Percentiles rank a stretch among this genome's conserved stretches.
These are phyloP conservation scores for Oemleria cerasiformis DNA, from an alignment of 306 rosid genomes.

Conservation along the genomic window DNA sequence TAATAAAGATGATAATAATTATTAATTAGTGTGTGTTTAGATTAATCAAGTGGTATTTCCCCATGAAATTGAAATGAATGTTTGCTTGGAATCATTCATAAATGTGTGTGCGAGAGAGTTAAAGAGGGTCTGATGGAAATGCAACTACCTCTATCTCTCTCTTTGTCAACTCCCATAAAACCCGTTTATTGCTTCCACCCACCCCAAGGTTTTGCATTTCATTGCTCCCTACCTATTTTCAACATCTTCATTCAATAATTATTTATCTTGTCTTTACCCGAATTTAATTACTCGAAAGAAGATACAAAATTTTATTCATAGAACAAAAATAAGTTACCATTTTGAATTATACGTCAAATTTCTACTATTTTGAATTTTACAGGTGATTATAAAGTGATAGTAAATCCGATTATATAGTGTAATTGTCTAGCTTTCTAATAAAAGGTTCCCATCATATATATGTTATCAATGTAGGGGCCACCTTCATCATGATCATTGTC, in stretches of 20 bases:
- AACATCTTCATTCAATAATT: constrained; percentile 3
- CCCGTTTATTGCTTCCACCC: constrained; percentile 63
- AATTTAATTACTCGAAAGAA: too few relatives aligned
- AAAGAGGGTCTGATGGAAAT: constrained; percentile 48
- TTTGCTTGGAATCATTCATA: constrained; percentile 60
- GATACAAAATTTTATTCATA: too few relatives aligned
- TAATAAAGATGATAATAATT: background rate
- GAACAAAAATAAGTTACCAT: too few relatives aligned
- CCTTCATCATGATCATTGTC: background rate
- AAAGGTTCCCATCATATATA: background rate
- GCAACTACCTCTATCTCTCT: constrained; percentile 57
- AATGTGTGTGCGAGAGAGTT: constrained; percentile 37
- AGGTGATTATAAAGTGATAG: too few relatives aligned
- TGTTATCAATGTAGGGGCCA: background rate
- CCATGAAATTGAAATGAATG: constrained; percentile 70
- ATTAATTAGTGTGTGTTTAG: constrained; percentile 23
- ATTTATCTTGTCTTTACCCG: background rate
- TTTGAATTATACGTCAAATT: too few relatives aligned
- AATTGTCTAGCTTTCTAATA: too few relatives aligned
- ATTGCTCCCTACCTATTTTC: constrained; percentile 16
- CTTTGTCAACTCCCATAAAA: constrained; percentile 30
- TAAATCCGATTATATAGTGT: too few relatives aligned
- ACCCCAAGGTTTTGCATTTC: constrained; percentile 33
- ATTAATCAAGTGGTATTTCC: constrained; percentile 36
- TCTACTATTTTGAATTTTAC: too few relatives aligned